Percentiles rank a stretch among this genome's conserved stretches.
These are phyloP conservation scores for Garcia nutans DNA, from an alignment of 345 rosid species.

Conservation along the genomic window DNA sequence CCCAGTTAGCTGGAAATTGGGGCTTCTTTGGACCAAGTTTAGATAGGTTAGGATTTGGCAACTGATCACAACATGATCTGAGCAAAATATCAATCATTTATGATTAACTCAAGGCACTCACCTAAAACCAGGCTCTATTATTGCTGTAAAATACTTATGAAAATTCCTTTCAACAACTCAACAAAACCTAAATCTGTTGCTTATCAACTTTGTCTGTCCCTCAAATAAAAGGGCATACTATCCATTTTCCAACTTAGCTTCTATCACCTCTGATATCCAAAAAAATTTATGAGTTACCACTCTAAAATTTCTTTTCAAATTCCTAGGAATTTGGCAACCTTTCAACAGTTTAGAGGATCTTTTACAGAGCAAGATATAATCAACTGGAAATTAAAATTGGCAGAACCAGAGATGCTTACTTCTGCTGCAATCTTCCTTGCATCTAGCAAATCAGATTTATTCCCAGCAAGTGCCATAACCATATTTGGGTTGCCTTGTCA, in stretches of 20 bases:
- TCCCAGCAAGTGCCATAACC: slow-evolving; percentile 95
- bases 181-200: neutral
- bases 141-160: neutral
- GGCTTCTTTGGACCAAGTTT: too few species aligned
- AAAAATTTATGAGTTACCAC: neutral
- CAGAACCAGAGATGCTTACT: slow-evolving; percentile 44
- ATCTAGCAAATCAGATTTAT: slow-evolving; percentile 85
- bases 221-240: neutral
- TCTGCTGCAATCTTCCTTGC: slow-evolving; percentile 73
- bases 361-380: neutral
- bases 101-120: neutral
- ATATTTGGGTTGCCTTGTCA: slow-evolving; percentile 74
- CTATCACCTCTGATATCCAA: neutral
- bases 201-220: neutral
- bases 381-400: neutral
- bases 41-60: too few species aligned
- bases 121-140: neutral
- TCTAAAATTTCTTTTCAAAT: slow-evolving; percentile 1
- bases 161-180: neutral
- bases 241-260: neutral
- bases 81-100: too few species aligned
- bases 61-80: too few species aligned
- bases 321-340: neutral
- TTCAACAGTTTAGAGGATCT: neutral
- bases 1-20: neutral